Evolutionary conservation across 2,329 filamentous ascomycete species (phyloP), one percentile per base, ranked within the genome.

Genomic region (Thyridium curvatum): DNA sequence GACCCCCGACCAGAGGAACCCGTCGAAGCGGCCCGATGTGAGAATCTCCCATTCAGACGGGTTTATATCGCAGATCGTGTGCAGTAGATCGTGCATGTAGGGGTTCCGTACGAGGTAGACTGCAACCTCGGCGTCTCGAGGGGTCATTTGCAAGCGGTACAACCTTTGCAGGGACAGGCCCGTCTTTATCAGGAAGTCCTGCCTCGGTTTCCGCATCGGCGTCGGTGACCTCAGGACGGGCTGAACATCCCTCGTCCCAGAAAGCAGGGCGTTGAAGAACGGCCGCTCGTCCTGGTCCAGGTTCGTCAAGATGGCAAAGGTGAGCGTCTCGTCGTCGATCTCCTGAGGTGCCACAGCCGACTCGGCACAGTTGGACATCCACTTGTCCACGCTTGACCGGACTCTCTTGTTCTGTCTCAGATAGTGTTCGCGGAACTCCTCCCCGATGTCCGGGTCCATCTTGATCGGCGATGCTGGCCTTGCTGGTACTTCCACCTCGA

Each of bases 41-140:
- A 97, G 72, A 40, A 97, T 94, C 46, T 96, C 91, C 91, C 91
- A 97, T 61, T 97, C 91, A n/a, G 86, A 85, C 34, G 82, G 77
- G 55, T 84, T 93, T 50, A 97, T 93, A 38, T 90, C 87, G 29
- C 86, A 82, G 36, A 96, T 73, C 0, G 91, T 95, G 31, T 87
- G 82, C 3, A 97, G 77, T 26, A 95, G 79, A 53, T 93, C 84
- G 58, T 97, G 91, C 35, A 93, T 78, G 12, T 77, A 71, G 0
- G 82, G 81, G 57, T 96, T 84, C 58, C 84, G 88, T 46, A 96
- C 75, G 35, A 97, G 77, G 56, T 87, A 96, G 49, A 93, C 81
- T 12, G 86, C 86, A 6, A 82, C 81, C 58, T 96, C 89, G 14
- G 89, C 86, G 52, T 95, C 88, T 34, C 91, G 82, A 1, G 91